phyloP scores from a whole-genome alignment of 208 protist species.

The Acanthamoeba quina region DNA sequence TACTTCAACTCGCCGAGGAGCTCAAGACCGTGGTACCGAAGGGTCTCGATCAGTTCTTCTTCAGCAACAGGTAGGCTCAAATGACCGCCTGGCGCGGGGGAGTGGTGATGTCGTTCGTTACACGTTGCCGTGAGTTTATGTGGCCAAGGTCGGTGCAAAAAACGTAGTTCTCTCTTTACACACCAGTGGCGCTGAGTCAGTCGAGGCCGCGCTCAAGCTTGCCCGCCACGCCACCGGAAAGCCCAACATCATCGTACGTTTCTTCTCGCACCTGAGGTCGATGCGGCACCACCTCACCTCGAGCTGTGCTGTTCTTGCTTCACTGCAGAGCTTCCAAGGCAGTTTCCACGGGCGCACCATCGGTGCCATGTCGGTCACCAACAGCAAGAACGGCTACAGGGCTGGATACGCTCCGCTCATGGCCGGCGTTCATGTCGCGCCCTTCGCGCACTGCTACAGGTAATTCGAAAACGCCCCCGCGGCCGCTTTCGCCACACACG shows the following conservation, averaged over 20 bases:
- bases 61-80: constrained; percentile 64
- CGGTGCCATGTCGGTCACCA: constrained; percentile 82
- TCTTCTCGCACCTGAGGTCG: background rate
- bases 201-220: constrained; percentile 48
- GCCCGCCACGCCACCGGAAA: constrained; percentile 58
- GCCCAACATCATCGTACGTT: constrained; percentile 55
- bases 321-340: constrained; percentile 6
- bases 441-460: constrained; percentile 76
- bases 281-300: no score
- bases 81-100: background rate
- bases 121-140: no score
- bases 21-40: constrained; percentile 44
- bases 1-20: constrained; percentile 51
- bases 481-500: no score
- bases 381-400: constrained; percentile 83
- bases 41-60: constrained; percentile 68
- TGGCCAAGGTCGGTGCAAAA: background rate
- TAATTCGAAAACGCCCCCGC: background rate
- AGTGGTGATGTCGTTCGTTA: background rate
- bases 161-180: constrained; percentile 5
- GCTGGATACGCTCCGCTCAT: constrained; percentile 76
- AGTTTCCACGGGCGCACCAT: constrained; percentile 62
- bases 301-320: background rate
- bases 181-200: constrained; percentile 49
- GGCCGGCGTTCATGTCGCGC: constrained; percentile 80